A percentile compares a stretch with the other conserved stretches of the same genome.
Conservation (phyloP, 202 grass and related monocot species). For the Cymbopogon flexuosus region DNA sequence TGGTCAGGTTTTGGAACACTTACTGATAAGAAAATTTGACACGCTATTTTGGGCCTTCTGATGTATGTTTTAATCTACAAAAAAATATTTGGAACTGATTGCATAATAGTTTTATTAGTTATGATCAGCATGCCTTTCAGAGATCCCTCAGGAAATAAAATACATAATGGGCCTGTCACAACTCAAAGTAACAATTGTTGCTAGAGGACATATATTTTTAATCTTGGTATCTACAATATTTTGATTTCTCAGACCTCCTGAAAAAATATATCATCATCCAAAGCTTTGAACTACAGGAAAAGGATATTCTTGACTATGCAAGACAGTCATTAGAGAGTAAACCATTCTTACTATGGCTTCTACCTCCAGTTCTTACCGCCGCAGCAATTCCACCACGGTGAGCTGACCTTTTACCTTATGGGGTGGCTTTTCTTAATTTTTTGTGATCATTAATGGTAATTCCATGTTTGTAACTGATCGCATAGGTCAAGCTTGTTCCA, state of each 20-base stretch:
- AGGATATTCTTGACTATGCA: constrained; percentile 69
- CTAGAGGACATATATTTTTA: not conserved
- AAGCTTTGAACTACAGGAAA: constrained; percentile 55
- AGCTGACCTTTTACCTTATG: constrained; percentile 28
- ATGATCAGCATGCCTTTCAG: not conserved
- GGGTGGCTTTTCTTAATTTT: not conserved
- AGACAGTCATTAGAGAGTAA: constrained; percentile 41
- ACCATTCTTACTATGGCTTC: constrained; percentile 60
- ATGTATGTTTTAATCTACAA: not conserved
- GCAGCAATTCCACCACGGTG: constrained; percentile 54
- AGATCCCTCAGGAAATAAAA: not conserved
- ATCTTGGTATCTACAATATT: not conserved
- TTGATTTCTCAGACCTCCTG: not conserved
- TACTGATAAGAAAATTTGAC: not conserved
- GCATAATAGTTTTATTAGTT: constrained; percentile 10
- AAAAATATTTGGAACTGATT: not conserved
- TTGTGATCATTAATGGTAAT: not conserved
- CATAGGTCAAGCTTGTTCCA: constrained; percentile 64
- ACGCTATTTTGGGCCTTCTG: not conserved
- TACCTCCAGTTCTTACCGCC: constrained; percentile 61
- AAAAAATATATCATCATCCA: constrained; percentile 14
- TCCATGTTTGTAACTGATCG: constrained; percentile 17
- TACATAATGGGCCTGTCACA: not conserved
- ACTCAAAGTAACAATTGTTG: not conserved
- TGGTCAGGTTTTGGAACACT: not conserved